Percentiles rank a stretch among this genome's conserved stretches.
Evolutionary conservation across 1,139 yeast species (phyloP).

Genomic region (Neolecta irregularis): DNA sequence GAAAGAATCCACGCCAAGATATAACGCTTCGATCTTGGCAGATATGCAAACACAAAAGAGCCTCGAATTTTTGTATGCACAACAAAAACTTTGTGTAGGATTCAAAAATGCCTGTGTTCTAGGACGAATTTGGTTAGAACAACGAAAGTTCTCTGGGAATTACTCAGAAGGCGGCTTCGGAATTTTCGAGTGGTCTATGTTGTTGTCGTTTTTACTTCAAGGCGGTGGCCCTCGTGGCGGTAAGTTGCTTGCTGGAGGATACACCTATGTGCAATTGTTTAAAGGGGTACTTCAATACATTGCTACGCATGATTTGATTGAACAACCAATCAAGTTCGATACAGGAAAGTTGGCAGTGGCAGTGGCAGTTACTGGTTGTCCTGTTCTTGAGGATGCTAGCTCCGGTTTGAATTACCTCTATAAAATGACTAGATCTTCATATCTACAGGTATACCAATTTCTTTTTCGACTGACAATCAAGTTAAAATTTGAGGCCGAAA

Average conservation of each 20-base stretch:
- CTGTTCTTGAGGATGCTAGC: conserved; percentile 62
- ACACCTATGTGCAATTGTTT: conserved; percentile 81
- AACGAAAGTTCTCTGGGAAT: conserved; percentile 58
- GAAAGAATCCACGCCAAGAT: conserved; percentile 62
- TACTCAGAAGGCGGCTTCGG: conserved; percentile 62
- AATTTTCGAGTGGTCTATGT: conserved; percentile 69
- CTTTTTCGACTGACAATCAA: conserved; percentile 1
- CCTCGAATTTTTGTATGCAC: conserved; percentile 57
- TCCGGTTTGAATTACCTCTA: conserved; percentile 63
- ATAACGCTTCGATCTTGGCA: conserved; percentile 64
- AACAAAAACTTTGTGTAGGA: conserved; percentile 63
- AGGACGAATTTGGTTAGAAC: conserved; percentile 80
- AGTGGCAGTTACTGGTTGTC: conserved; percentile 35
- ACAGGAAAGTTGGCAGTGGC: conserved; percentile 11
- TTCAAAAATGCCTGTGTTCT: conserved; percentile 77
- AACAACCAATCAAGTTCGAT: conserved; percentile 20
- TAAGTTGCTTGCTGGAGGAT: conserved; percentile 66
- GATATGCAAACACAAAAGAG: conserved; percentile 55
- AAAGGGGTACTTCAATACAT: conserved; percentile 71
- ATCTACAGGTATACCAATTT: conserved; percentile 21
- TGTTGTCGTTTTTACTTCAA: conserved; percentile 64
- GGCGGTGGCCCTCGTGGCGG: conserved; percentile 75
- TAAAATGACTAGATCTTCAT: conserved; percentile 63
- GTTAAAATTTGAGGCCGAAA: conserved; percentile 31
- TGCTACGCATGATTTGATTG: conserved; percentile 56